Base-by-base conservation (phyloP, 306 rosid genomes). In the Trifolium repens region DNA sequence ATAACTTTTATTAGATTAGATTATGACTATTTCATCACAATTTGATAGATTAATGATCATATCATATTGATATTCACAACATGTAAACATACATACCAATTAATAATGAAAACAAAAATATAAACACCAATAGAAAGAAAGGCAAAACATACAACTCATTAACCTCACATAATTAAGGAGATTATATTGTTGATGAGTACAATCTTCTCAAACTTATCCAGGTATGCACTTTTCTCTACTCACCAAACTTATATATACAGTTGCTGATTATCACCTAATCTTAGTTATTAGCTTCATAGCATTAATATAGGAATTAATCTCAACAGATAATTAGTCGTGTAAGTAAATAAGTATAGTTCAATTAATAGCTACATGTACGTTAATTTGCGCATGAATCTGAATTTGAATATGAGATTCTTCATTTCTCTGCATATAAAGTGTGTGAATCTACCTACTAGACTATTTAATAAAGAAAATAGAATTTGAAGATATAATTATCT, bases 111-210 rank as follows among this genome's bases (percentile, higher is more conserved):
- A 27, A 14, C 66, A 60, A 60, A 60, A 60, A 60, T 14, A 27
- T 60, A 30, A 13, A 30, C 30, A 58, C 16, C 64, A 58, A 59
- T 59, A 27, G 65, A 59, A 59, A 30, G 11, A 8, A 61, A 61
- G 39, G 1, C 17, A 50, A 50, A 22, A 50, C 19, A 50, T 15
- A 54, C 19, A 54, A 54, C 13, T 54, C 11, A 30, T 32, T 61
- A 59, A 59, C 17, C 40, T 27, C 37, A 26, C 17, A 60, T 14
- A 60, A 60, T 59, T 59, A 59, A 59, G 65, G 65, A 57, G 15
- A 17, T 53, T 53, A 53, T 17, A 53, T 53, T 55, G 32, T 55
- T 55, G 61, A 55, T 55, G 61, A 55, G 9, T 37, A 44, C 39
- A 1, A 58, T 26, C n/a, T 58, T 58, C 24, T 58, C 64, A 58